Evolutionary conservation across 176 grass and related monocot genomes (phyloP).

Genomic region (Pontederia paniculata): DNA sequence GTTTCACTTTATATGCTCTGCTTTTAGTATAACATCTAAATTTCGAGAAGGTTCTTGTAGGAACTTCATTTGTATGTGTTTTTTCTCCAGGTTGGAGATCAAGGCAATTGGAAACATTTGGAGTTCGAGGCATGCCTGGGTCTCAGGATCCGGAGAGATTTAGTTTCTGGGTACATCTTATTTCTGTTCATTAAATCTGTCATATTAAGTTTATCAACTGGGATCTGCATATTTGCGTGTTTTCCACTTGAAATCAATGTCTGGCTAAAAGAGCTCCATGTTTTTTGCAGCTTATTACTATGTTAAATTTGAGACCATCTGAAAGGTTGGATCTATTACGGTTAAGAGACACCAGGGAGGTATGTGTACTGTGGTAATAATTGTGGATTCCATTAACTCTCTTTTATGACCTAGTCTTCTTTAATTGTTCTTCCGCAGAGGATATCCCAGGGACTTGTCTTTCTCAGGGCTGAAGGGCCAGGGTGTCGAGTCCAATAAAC

Average conservation of each 20-base stretch:
- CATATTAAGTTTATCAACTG: too few species aligned
- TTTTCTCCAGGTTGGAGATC: slow-evolving; percentile 38
- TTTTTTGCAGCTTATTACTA: slow-evolving; percentile 56
- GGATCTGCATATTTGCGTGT: too few species aligned
- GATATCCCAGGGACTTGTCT: slow-evolving; percentile 47
- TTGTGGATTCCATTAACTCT: neutral
- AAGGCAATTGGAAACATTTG: slow-evolving; percentile 50
- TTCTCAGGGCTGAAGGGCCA: slow-evolving; percentile 58
- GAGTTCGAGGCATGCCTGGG: slow-evolving; percentile 59
- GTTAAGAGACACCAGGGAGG: slow-evolving; percentile 54
- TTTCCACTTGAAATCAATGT: neutral
- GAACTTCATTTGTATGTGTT: slow-evolving; percentile 22
- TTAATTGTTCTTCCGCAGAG: slow-evolving; percentile 35
- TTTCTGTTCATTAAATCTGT: too few species aligned
- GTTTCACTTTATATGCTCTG: neutral
- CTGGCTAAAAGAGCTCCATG: neutral
- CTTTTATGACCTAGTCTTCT: slow-evolving; percentile 1
- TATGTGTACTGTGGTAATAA: slow-evolving; percentile 14
- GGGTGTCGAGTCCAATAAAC: slow-evolving; percentile 69
- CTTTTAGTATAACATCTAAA: neutral
- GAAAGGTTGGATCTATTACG: slow-evolving; percentile 69
- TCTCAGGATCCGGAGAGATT: slow-evolving; percentile 73
- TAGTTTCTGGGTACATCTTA: slow-evolving; percentile 78
- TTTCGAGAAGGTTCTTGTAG: slow-evolving; percentile 24
- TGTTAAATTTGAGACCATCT: slow-evolving; percentile 77